Conservation (phyloP, 2,329 filamentous ascomycete genomes). For the Sporothrix pallida region DNA sequence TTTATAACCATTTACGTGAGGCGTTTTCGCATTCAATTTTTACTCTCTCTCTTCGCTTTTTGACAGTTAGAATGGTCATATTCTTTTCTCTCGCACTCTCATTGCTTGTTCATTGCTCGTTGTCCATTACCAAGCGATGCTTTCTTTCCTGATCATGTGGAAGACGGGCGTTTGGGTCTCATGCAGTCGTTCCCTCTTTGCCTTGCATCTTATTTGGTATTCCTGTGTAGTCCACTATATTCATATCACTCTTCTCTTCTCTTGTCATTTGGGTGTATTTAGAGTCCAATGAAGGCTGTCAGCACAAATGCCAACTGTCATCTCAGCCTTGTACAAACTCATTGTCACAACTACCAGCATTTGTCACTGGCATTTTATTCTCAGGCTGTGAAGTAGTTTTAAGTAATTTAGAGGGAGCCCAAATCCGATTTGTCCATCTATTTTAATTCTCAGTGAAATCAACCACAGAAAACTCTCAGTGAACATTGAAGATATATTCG, state of each 20-base stretch:
- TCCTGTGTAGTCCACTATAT: not conserved
- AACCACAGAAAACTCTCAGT: not conserved
- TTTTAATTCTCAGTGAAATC: not conserved
- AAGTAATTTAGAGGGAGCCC: not conserved
- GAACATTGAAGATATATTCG: not conserved
- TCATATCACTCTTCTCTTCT: slow-evolving; percentile 12
- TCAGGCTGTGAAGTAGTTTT: no score
- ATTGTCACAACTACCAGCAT: no score
- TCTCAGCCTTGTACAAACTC: not conserved
- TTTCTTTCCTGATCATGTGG: not conserved
- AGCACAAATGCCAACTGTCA: not conserved
- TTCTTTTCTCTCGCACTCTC: not conserved
- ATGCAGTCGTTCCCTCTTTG: not conserved
- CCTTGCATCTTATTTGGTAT: not conserved
- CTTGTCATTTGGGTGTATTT: not conserved
- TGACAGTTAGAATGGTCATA: slow-evolving; percentile 21
- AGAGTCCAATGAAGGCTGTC: not conserved
- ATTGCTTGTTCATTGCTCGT: not conserved
- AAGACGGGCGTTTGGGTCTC: not conserved
- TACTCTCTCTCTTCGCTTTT: not conserved
- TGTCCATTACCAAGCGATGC: not conserved
- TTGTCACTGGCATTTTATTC: no score
- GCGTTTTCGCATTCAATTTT: slow-evolving; percentile 12
- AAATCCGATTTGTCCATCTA: not conserved
- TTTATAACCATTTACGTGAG: not conserved